phyloP scores from a whole-genome alignment of 192 early-diverging fungal species.

The Allomyces javanicus region DNA sequence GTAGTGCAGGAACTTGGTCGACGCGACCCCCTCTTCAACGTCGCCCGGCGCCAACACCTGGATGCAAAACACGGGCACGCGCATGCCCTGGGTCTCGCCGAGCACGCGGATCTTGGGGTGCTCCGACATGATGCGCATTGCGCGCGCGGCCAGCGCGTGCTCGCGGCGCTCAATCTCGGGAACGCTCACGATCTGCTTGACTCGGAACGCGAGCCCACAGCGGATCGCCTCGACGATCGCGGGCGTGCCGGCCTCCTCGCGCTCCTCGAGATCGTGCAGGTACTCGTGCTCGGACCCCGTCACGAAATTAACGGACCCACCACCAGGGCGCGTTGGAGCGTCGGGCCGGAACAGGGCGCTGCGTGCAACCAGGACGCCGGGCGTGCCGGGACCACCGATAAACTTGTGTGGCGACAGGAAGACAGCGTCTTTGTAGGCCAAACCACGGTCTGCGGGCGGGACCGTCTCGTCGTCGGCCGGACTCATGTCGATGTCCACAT shows the following conservation, averaged over 20 bases:
- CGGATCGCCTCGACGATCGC: conserved; percentile 20
- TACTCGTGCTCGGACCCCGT: conserved; percentile 10
- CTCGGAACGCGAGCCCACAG: conserved; percentile 15
- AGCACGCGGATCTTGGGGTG: conserved; percentile 1
- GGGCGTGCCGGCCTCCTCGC: conserved; percentile 25
- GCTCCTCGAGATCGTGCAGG: conserved; percentile 6
- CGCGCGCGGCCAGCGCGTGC: conserved; percentile 1
- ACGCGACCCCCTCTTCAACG: neutral
- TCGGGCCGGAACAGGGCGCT: conserved; percentile 8
- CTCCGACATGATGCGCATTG: neutral
- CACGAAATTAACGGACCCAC: conserved; percentile 20
- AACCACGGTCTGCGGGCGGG: neutral
- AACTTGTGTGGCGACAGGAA: conserved; percentile 24
- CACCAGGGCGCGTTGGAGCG: conserved; percentile 15
- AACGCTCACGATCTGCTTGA: conserved; percentile 12
- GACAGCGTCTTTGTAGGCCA: conserved; percentile 16
- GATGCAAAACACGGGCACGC: conserved; percentile 3
- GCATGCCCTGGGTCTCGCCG: conserved; percentile 1
- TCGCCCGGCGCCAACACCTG: conserved; percentile 1
- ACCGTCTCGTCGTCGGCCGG: conserved; percentile 2
- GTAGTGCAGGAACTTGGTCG: conserved; percentile 7
- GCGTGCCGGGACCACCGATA: conserved; percentile 18
- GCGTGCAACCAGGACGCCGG: conserved; percentile 17
- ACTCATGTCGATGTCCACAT: neutral
- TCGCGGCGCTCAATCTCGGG: conserved; percentile 2